Conservation (phyloP, 768 basidiomycete species). For the Sarcomyxa edulis region DNA sequence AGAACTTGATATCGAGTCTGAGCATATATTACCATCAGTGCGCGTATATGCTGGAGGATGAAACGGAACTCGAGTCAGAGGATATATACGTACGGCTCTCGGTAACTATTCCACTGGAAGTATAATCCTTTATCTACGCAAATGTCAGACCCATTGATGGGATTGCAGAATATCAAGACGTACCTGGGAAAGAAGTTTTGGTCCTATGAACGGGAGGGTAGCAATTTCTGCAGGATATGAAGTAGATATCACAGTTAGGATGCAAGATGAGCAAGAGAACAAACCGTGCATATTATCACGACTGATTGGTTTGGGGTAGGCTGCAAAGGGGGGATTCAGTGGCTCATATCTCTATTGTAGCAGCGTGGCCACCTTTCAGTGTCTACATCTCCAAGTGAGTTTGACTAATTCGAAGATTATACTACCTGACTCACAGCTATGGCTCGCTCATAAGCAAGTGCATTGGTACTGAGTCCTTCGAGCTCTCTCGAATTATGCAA, state of each 20-base stretch:
- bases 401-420: no score
- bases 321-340: no score
- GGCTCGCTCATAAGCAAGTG: slow-evolving; percentile 67
- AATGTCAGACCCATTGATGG: neutral
- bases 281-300: no score
- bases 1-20: slow-evolving; percentile 43
- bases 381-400: no score
- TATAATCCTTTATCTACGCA: slow-evolving; percentile 9
- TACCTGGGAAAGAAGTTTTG: slow-evolving; percentile 6
- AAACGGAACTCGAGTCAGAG: neutral
- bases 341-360: no score
- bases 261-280: no score
- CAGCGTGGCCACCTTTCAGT: slow-evolving; percentile 41
- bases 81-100: slow-evolving; percentile 34
- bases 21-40: no score
- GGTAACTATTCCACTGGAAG: slow-evolving; percentile 9
- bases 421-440: slow-evolving; percentile 51
- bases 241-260: no score
- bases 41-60: neutral
- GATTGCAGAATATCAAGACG: no score
- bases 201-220: slow-evolving; percentile 6
- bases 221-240: slow-evolving; percentile 7
- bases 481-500: slow-evolving; percentile 54
- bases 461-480: slow-evolving; percentile 64
- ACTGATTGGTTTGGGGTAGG: slow-evolving; percentile 9